Conservation (phyloP, 495 filamentous ascomycete species). For the Daldinia concentrica region DNA sequence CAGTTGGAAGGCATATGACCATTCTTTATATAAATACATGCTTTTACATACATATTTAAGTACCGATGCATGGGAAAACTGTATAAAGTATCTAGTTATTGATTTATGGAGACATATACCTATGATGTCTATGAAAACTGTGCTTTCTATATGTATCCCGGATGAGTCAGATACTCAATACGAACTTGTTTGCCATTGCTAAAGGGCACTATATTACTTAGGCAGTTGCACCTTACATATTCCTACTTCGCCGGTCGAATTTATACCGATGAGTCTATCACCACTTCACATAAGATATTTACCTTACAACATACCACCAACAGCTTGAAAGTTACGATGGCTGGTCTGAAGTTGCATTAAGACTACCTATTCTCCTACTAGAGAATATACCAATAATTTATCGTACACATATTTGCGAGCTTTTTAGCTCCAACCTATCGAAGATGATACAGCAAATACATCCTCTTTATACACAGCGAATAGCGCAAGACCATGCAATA, state of each 20-base stretch:
- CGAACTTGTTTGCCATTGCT: too few relatives aligned
- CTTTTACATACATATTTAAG: background rate
- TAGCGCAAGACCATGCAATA: conserved; percentile 44
- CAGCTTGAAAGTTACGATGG: conserved; percentile 31
- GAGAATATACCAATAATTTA: conserved; percentile 6
- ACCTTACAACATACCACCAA: conserved; percentile 5
- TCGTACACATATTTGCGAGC: conserved; percentile 20
- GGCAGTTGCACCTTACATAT: background rate
- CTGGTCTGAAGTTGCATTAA: conserved; percentile 21
- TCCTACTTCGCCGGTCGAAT: conserved; percentile 5
- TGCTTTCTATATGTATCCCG: background rate
- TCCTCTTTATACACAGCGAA: conserved; percentile 43
- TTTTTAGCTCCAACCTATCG: conserved; percentile 37
- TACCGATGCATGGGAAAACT: background rate
- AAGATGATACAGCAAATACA: conserved; percentile 73
- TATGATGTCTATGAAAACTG: background rate
- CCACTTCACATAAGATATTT: conserved; percentile 21
- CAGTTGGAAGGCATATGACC: background rate
- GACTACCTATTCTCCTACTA: background rate
- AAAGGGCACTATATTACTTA: too few relatives aligned
- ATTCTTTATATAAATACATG: background rate
- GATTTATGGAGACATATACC: background rate
- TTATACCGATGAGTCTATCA: conserved; percentile 26
- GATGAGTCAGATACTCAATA: background rate
- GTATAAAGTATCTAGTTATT: background rate